Base-by-base conservation (phyloP, 2,329 filamentous ascomycete species). In the Dothideomycetidae sp. region DNA sequence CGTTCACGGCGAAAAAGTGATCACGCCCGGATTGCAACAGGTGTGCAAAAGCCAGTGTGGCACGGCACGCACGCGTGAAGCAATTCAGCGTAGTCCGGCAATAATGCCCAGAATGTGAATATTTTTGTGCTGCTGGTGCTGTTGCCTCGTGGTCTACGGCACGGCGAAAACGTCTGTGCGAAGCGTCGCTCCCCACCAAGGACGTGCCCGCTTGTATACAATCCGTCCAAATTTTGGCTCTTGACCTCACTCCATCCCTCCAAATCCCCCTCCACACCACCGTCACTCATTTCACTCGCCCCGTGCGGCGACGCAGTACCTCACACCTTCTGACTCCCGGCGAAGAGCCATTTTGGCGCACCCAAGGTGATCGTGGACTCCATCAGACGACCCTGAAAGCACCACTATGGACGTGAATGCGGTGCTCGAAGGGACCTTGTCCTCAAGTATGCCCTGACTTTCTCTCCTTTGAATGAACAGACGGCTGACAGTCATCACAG, bases 341-440 rank as follows among this genome's bases (percentile, higher is more conserved):
- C 11, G n/a, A 37, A 14, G 9, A 17, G 21, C 16, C 10, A 11
- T 18, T 26, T 14, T 26, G 11, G 21, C 16, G 21, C 17, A 34
- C 5, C 10, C 12, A 14, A 13, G 28, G 32, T 18, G 28, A 11
- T n/a, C 35, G 15, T 26, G n/a, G 9, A 17, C 33, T 11, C 36
- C 12, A 12, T 10, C 14, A 10, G 17, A 31, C 13, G 16, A 38
- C 36, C 33, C 36, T 30, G 36, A 38, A 38, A 19, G 36, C 36
- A 84, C 74, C 68, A n/a, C 21, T 26, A 86, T 92, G 81, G 84
- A 96, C 69, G 92, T 96, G 70, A 93, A 88, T 70, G 80, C 85
- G 68, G 88, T 98, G 69, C 81, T 98, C 70, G 77, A 84, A 66
- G 88, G 86, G 70, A 96, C 90, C 62, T 77, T 96, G 66, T 92